Base-by-base conservation (phyloP, 2,329 filamentous ascomycete species). In the Chaetomium sp. region DNA sequence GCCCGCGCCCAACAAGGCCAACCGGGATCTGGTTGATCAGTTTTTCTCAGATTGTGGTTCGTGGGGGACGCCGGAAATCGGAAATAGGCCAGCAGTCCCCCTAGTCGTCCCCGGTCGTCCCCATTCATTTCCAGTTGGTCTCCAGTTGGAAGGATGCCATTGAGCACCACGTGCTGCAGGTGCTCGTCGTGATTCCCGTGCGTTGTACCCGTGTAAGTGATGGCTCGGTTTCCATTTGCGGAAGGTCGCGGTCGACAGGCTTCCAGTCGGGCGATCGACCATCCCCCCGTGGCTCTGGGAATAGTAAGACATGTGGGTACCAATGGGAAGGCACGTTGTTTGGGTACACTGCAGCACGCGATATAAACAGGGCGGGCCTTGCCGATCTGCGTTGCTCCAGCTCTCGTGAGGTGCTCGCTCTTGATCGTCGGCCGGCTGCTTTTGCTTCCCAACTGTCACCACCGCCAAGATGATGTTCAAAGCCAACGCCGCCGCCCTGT, bases 401-500 rank as follows among this genome's bases (percentile, higher is more conserved):
- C 58, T 49, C 35, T 59, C 33, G 35, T 51, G 63, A 51, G 47
- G 23, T 38, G 33, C 62, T 47, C 60, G 31, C 19, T 42, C 53
- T 55, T 49, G 57, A 62, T 45, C 49, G 51, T 7, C 55, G 27
- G 33, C 49, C 47, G 58, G 42, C n/a, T 47, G 42, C 42, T 38
- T 42, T n/a, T 47, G 16, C 38, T 38, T 50, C 23, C 54, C 27
- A 38, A 9, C 35, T n/a, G 38, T 35, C 45, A 23, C 27, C 38
- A 29, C 27, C 35, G 63, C 47, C 57, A 69, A 62, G 59, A 73
- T 73, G 70, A 47, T 71, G 53, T 57, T 67, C 61, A 71, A 61
- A 56, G 42, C 67, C 47, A 67, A 66, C 54, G 59, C 66, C 53
- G 59, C 63, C 62, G 71, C 70, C 65, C 70, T 74, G 29, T 69